Base-by-base conservation (phyloP, 2,329 filamentous ascomycete genomes). In the Xylaria sp. region DNA sequence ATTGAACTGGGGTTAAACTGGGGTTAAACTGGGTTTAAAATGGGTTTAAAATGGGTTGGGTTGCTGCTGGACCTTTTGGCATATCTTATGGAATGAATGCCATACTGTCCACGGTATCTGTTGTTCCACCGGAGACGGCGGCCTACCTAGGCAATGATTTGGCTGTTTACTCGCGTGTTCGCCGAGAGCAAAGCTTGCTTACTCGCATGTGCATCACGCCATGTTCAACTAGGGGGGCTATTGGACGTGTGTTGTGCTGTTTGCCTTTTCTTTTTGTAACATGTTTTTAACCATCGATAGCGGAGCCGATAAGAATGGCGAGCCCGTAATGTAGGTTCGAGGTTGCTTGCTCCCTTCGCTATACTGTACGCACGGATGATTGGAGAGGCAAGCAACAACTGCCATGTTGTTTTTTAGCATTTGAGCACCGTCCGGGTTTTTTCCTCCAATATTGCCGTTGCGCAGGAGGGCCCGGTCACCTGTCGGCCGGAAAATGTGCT, bases 401-500 rank as follows among this genome's bases (percentile, higher is more conserved):
- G n/a, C n/a, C n/a, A n/a, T n/a, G n/a, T n/a, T n/a, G n/a, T n/a
- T n/a, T n/a, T n/a, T n/a, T n/a, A n/a, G n/a, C n/a, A n/a, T n/a
- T n/a, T n/a, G n/a, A n/a, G n/a, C n/a, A n/a, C n/a, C n/a, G n/a
- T n/a, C n/a, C n/a, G n/a, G n/a, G n/a, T 38, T 38, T 10, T 3
- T 46, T 31, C 49, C 49, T 49, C 41, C 54, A 37, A 47, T 11
- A 37, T n/a, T 43, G 23, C 43, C 29, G 35, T 44, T 58, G 19
- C 48, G 43, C 54, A 62, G 41, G 37, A 54, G 17, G 29, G 41
- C n/a, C 37, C 17, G 27, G 55, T 59, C 54, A 62, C 55, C 49
- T 59, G 55, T 54, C 40, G n/a, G 27, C 38, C 13, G 35, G 38
- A 48, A 23, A 41, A 56, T 49, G 41, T 47, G 33, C 40, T 59